Percentiles rank a stretch among this genome's conserved stretches.
phyloP scores from a whole-genome alignment of 2,329 filamentous ascomycete species.

The Basipetospora chlamydospora region DNA sequence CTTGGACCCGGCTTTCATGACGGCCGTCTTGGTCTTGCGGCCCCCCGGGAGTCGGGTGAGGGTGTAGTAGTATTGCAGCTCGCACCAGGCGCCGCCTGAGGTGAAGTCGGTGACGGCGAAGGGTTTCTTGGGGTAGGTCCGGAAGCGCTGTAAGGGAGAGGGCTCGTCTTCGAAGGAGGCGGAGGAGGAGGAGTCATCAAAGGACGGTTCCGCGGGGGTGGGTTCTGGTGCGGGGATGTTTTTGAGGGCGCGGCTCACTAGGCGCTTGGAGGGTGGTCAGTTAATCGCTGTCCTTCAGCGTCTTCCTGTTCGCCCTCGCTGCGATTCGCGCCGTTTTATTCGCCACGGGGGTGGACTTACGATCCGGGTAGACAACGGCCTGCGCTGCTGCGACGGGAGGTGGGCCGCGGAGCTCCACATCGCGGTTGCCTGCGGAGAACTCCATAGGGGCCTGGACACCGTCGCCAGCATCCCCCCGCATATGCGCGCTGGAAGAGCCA shows the following conservation, averaged over 20 bases:
- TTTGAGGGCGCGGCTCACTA: slow-evolving; percentile 39
- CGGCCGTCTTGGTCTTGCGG: slow-evolving; percentile 56
- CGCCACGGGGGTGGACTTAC: slow-evolving; percentile 27
- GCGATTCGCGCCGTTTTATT: too few relatives aligned
- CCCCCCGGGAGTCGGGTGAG: slow-evolving; percentile 59
- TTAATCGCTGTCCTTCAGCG: slow-evolving; percentile 8
- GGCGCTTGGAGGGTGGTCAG: slow-evolving; percentile 52
- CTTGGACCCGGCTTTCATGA: slow-evolving; percentile 70
- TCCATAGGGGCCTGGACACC: too few relatives aligned
- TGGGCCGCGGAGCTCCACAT: too few relatives aligned
- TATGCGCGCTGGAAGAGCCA: background rate
- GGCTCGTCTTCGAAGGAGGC: slow-evolving; percentile 17
- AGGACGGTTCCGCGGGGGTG: slow-evolving; percentile 6
- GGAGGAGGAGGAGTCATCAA: slow-evolving; percentile 11
- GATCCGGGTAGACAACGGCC: slow-evolving; percentile 32
- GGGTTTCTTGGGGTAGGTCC: slow-evolving; percentile 60
- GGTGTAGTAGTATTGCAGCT: slow-evolving; percentile 83
- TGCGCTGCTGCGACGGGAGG: too few relatives aligned
- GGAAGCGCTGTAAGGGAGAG: slow-evolving; percentile 62
- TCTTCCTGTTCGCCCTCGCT: too few relatives aligned
- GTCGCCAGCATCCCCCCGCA: too few relatives aligned
- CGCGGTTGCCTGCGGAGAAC: too few relatives aligned
- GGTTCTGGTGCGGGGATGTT: slow-evolving; percentile 5
- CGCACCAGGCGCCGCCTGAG: slow-evolving; percentile 85
- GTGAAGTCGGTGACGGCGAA: slow-evolving; percentile 81